Evolutionary conservation across 306 rosid genomes (phyloP), one percentile per base, ranked within the genome.

Genomic region (Biancaea sappan): DNA sequence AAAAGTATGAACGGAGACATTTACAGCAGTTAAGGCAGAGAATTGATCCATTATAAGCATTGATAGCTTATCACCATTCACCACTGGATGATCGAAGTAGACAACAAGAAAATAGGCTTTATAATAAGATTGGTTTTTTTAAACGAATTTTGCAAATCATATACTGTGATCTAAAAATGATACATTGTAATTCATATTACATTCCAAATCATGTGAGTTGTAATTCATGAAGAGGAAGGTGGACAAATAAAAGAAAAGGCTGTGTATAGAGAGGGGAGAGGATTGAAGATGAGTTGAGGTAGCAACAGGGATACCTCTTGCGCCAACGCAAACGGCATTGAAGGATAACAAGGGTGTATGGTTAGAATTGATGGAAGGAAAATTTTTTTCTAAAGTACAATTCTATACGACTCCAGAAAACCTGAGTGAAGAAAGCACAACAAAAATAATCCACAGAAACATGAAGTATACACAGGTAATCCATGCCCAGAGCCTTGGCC

Each of bases 401-500:
- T 47, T 80, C 80, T 84, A 94, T 77, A 94, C 84, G 86, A 87
- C 76, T 37, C 89, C 90, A 5, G 95, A 90, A 79, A 94, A 88
- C 76, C 73, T 84, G 29, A 94, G 90, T 22, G 97, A 94, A 73
- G 98, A 91, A 12, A 91, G 80, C 37, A 88, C 87, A 37, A 91
- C 82, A 86, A 94, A 94, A 78, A 88, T 84, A 53, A 91, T 3
- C 98, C 97, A 91, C 50, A 94, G 85, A 34, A 89, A 68, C 87
- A 91, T 90, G 83, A 94, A 88, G 79, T 76, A 92, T 8, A 47
- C 78, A 44, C 37, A 78, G 18, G 98, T 91, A 73, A 86, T 21
- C 97, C 98, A 90, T 2, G 98, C 98, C 97, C 97, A 94, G 64
- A 81, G 81, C 87, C 76, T 91, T 46, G 98, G 98, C 63, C 98